Conservation (phyloP, 2,329 filamentous ascomycete species). For the Ascochyta pisi region DNA sequence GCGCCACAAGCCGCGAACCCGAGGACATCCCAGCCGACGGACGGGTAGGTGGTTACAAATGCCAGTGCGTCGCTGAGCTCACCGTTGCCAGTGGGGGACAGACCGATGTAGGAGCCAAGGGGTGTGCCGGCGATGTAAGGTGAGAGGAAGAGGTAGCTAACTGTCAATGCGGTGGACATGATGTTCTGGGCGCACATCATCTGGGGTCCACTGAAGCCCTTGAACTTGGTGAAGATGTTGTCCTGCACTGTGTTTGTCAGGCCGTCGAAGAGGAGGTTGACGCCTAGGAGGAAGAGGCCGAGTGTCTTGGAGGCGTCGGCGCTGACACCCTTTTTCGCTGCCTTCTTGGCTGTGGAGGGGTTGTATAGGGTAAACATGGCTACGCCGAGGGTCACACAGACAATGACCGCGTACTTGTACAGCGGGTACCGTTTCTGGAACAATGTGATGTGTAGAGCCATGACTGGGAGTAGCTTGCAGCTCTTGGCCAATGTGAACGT, state of each 20-base stretch:
- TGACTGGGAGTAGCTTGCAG: conserved; percentile 98
- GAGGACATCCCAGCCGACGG: conserved; percentile 85
- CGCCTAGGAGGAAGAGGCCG: conserved; percentile 80
- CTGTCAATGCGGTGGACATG: conserved; percentile 80
- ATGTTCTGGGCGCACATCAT: conserved; percentile 99
- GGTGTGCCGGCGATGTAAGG: conserved; percentile 76
- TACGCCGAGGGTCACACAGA: conserved; percentile 88
- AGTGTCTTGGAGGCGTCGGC: conserved; percentile 70
- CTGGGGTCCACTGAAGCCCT: conserved; percentile 86
- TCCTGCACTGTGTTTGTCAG: conserved; percentile 97
- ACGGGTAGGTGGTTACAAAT: conserved; percentile 81
- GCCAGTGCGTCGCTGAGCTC: conserved; percentile 80
- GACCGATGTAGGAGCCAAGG: conserved; percentile 51
- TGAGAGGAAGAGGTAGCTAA: conserved; percentile 75
- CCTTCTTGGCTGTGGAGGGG: conserved; percentile 52
- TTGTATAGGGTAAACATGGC: conserved; percentile 93
- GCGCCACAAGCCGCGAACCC: conserved; percentile 91
- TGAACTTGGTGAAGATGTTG: conserved; percentile 81
- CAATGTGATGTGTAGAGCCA: conserved; percentile 92
- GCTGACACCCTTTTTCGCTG: conserved; percentile 59
- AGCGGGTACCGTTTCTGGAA: conserved; percentile 89
- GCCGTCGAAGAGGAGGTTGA: conserved; percentile 95
- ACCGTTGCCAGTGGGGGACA: conserved; percentile 58
- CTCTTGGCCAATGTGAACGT: conserved; percentile 97
- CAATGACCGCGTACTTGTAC: conserved; percentile 95